Conservation (phyloP, 176 grass and related monocot species). For the Oryza longistaminata region DNA sequence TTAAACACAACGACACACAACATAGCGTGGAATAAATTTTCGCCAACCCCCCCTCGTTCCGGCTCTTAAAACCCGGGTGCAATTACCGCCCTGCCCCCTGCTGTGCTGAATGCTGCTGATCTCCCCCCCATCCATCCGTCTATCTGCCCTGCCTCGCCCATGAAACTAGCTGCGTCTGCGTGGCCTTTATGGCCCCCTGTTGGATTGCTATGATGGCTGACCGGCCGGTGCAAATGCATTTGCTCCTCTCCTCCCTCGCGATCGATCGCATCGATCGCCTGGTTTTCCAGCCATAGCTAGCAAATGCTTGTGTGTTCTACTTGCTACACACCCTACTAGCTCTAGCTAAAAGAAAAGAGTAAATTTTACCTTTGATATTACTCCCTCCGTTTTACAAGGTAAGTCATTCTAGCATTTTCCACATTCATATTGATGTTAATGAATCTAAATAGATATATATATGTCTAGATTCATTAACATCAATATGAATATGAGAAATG, state of each 20-base stretch:
- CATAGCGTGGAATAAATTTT: constrained; percentile 49
- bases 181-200: constrained; percentile 44
- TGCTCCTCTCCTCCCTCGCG: not conserved
- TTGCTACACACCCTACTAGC: not conserved
- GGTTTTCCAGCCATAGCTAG: not conserved
- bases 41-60: constrained; percentile 39
- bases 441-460: too few relatives aligned
- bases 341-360: not conserved
- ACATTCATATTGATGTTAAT: too few relatives aligned
- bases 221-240: constrained; percentile 23
- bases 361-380: too few relatives aligned
- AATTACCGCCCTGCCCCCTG: constrained; percentile 26
- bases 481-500: too few relatives aligned
- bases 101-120: not conserved
- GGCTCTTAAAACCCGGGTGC: constrained; percentile 27
- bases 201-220: constrained; percentile 38
- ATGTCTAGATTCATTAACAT: too few relatives aligned
- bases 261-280: not conserved
- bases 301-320: not conserved
- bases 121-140: not conserved
- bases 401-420: too few relatives aligned
- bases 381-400: too few relatives aligned
- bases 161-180: constrained; percentile 49
- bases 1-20: constrained; percentile 19
- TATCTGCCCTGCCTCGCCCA: constrained; percentile 24